These are phyloP conservation scores for Trichoderma sp. DNA, from an alignment of 2,329 filamentous ascomycete genomes.

Conservation along the genomic window DNA sequence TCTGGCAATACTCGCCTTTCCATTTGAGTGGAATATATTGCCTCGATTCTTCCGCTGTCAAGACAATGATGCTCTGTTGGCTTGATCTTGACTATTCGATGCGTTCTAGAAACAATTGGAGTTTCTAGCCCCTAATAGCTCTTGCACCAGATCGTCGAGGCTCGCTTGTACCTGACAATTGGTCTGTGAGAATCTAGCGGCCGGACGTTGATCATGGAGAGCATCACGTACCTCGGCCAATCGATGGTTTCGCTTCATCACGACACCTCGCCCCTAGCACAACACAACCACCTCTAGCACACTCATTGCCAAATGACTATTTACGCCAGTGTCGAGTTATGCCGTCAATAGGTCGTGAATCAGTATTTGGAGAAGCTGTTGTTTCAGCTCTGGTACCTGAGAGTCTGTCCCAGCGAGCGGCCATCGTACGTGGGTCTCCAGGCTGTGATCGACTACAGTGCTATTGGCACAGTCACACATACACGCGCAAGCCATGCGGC, in stretches of 20 bases:
- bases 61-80: not conserved
- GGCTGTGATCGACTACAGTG: constrained; percentile 21
- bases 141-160: constrained; percentile 12
- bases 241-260: not conserved
- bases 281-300: not conserved
- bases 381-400: not conserved
- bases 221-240: not conserved
- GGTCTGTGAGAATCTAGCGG: not conserved
- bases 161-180: constrained; percentile 5
- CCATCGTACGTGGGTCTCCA: constrained; percentile 8
- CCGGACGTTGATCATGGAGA: not conserved
- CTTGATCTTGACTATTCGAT: not conserved
- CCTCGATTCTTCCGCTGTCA: not conserved
- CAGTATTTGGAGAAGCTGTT: not conserved
- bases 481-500: constrained; percentile 7
- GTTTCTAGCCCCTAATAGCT: constrained; percentile 1
- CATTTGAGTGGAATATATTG: not conserved
- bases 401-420: not conserved
- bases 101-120: not conserved
- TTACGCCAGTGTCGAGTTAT: not conserved
- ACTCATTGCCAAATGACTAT: not conserved
- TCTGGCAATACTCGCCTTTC: not conserved
- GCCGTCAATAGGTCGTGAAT: not conserved
- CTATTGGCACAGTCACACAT: constrained; percentile 15
- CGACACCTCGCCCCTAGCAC: not conserved